Conservation (phyloP, 2,329 filamentous ascomycete species). For the Ramularia endophylla region DNA sequence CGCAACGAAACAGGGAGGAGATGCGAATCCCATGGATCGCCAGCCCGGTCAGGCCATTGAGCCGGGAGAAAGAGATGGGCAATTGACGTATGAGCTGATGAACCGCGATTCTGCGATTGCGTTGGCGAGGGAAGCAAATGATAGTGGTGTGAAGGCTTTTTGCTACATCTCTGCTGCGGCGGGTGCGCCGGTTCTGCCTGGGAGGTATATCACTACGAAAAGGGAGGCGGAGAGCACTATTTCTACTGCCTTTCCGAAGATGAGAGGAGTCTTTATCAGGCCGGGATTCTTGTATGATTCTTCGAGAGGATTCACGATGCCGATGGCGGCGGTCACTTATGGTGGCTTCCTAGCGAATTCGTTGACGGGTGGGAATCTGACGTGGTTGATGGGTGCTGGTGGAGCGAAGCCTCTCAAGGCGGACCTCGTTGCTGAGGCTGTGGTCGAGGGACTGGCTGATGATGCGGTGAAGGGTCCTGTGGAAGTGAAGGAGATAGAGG, state of each 20-base stretch:
- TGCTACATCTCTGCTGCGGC: slow-evolving; percentile 84
- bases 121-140: slow-evolving; percentile 69
- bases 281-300: slow-evolving; percentile 86
- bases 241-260: slow-evolving; percentile 61
- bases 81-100: slow-evolving; percentile 95
- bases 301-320: slow-evolving; percentile 74
- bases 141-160: slow-evolving; percentile 62
- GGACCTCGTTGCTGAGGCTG: slow-evolving; percentile 79
- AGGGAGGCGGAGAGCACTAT: slow-evolving; percentile 80
- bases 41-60: slow-evolving; percentile 54
- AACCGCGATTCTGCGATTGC: slow-evolving; percentile 85
- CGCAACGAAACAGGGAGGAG: slow-evolving; percentile 53
- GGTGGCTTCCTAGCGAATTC: slow-evolving; percentile 71
- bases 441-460: slow-evolving; percentile 80
- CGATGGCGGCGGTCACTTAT: slow-evolving; percentile 72
- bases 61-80: slow-evolving; percentile 61
- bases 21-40: slow-evolving; percentile 61
- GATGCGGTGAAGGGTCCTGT: slow-evolving; percentile 67
- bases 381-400: slow-evolving; percentile 71
- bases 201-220: slow-evolving; percentile 85
- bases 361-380: slow-evolving; percentile 68
- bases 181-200: slow-evolving; percentile 76
- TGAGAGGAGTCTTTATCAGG: slow-evolving; percentile 77
- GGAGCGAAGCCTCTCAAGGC: slow-evolving; percentile 82
- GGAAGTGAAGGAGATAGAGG: slow-evolving; percentile 73